phyloP scores from a whole-genome alignment of 139 green algal species.

The Coelastrella sp. region DNA sequence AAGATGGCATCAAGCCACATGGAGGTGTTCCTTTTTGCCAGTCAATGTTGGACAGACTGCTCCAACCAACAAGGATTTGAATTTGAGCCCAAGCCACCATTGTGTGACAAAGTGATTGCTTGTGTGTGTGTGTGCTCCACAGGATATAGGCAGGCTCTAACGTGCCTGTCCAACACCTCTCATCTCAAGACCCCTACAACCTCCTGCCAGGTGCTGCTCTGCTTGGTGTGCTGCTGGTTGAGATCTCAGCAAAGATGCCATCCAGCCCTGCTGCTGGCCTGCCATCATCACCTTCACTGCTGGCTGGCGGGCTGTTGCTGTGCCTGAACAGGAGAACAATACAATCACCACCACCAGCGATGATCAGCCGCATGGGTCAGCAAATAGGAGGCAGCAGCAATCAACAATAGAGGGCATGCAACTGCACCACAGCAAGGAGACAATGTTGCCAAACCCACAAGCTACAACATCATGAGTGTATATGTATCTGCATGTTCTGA shows the following conservation, averaged over 20 bases:
- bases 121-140: too few species aligned
- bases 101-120: too few species aligned
- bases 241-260: slow-evolving; percentile 46
- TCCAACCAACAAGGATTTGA: too few species aligned
- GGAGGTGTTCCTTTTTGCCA: too few species aligned
- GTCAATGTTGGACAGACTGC: too few species aligned
- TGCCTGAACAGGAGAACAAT: neutral
- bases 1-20: too few species aligned
- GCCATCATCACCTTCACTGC: neutral
- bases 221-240: neutral
- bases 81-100: too few species aligned
- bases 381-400: neutral
- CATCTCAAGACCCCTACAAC: neutral
- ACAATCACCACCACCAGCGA: neutral
- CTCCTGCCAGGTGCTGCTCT: neutral
- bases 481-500: neutral
- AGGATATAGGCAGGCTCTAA: too few species aligned
- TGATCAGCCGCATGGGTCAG: neutral
- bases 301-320: neutral
- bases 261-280: slow-evolving; percentile 16
- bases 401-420: neutral
- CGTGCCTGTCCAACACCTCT: too few species aligned
- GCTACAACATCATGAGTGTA: neutral
- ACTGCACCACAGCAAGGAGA: neutral
- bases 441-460: neutral